Evolutionary conservation across 192 early-diverging fungal species (phyloP), one percentile per base, ranked within the genome.

Genomic region (Podila epigama): DNA sequence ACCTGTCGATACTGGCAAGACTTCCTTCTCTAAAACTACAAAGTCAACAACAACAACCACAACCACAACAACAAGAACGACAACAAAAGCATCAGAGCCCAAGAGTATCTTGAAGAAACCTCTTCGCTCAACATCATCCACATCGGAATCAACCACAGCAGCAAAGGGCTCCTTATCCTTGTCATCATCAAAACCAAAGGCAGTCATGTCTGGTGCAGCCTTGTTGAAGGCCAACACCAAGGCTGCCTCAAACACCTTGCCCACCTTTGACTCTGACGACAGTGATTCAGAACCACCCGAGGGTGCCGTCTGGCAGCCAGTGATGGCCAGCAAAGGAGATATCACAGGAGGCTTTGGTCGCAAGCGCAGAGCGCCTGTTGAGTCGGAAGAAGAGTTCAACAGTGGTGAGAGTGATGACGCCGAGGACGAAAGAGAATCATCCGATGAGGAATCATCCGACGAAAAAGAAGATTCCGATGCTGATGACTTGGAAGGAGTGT

Each of bases 391-490:
- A 37, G 42, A 56, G 10, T 62, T 65, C 35, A 75, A 72, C 31
- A 58, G 70, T 33, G 66, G 68, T 42, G 69, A 79, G 6, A 79
- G 71, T 25, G 70, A 70, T 13, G 70, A 67, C 52, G 78, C 55
- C 51, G 81, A 82, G 60, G 79, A 88, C 4, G 84, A 81, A 18
- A 70, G 51, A 18, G 84, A 86, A 10, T 60, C 67, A 12, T 77
- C 65, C 11, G 78, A 73, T n/a, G 82, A 79, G 16, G 72, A n/a
- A n/a, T n/a, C n/a, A n/a, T n/a, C n/a, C n/a, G n/a, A n/a, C n/a
- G n/a, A 64, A 13, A 68, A 69, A 34, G 69, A 79, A 22, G 77
- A 79, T 27, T 58, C 60, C 11, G 79, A 83, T 13, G 70, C 66
- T 3, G 81, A 78, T 41, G 85, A 82, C 18, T 63, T 83, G 48